These are phyloP conservation scores for Lactarius trivialis DNA, from an alignment of 768 basidiomycete genomes.

Conservation along the genomic window DNA sequence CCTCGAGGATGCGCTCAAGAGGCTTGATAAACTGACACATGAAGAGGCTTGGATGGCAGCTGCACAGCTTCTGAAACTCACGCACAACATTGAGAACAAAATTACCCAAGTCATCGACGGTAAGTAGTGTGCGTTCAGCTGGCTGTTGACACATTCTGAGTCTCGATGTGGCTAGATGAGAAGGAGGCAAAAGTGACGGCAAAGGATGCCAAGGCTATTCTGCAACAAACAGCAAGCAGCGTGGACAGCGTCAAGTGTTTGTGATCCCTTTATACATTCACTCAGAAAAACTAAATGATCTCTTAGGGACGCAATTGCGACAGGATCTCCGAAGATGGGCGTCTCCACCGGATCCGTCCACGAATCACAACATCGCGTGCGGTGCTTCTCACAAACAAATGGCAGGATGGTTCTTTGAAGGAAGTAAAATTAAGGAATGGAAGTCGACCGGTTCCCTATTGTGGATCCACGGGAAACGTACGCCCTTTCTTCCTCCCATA, in stretches of 20 bases:
- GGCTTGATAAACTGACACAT: neutral
- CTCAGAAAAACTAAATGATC: neutral
- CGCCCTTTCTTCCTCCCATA: neutral
- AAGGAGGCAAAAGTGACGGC: neutral
- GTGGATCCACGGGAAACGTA: neutral
- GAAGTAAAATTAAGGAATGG: neutral
- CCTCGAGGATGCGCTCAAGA: neutral
- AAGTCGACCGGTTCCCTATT: neutral
- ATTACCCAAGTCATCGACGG: neutral
- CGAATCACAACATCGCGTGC: neutral
- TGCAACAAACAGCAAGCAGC: neutral
- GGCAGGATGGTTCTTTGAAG: neutral
- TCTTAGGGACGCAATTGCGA: neutral
- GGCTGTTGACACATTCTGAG: neutral
- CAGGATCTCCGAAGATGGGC: neutral
- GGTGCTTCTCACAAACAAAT: neutral
- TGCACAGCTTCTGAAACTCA: neutral
- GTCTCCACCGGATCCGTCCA: neutral
- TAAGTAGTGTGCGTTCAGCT: neutral
- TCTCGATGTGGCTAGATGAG: neutral
- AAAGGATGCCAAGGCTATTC: neutral
- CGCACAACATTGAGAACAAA: neutral
- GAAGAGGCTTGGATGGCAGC: neutral
- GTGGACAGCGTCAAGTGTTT: neutral
- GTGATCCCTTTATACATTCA: neutral